Evolutionary conservation across 257 asterid species (phyloP), one percentile per base, ranked within the genome.

Genomic region (Gentiana straminea): DNA sequence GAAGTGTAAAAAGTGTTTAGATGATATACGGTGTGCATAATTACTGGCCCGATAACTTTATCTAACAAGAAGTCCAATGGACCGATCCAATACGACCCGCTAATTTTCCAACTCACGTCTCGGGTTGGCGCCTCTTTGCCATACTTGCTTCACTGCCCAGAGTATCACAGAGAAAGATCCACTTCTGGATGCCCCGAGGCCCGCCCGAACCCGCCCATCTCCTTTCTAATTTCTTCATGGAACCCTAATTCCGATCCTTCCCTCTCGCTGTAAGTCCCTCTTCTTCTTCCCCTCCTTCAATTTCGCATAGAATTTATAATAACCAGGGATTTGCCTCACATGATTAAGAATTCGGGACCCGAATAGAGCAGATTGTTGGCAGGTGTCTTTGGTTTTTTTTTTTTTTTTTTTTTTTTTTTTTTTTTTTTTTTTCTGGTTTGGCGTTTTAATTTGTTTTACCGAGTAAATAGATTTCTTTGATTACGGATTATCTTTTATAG

Each of bases 51-150:
- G 24, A 24, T 24, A 24, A 24, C 24, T 24, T 24, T 24, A 24
- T 24, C 24, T 24, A 41, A 10, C 8, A 4, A 41, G 9, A 10
- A 41, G 46, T 41, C 46, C 46, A 41, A 41, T 41, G 46, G 46
- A 10, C 46, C 9, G 8, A 4, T 41, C 46, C 46, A 41, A 41
- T 41, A 5, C 12, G 46, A 41, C 46, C 46, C 46, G 46, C 8
- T 4, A 5, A 5, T 41, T 41, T 41, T 41, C 46, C 46, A 1
- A 41, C 46, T 41, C 8, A 41, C 58, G 35, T 34, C 50, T 64
- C 83, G 79, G 79, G 81, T 76, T 72, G 71, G 75, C 72, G 78
- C 76, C 75, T 46, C 61, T 71, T 54, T 48, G 64, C 75, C 64
- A 53, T 38, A 58, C 59, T 58, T 49, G 68, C 65, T 65, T 63